Evolutionary conservation across 192 early-diverging fungal species (phyloP), one percentile per base, ranked within the genome.

Genomic region (Backusella circina): DNA sequence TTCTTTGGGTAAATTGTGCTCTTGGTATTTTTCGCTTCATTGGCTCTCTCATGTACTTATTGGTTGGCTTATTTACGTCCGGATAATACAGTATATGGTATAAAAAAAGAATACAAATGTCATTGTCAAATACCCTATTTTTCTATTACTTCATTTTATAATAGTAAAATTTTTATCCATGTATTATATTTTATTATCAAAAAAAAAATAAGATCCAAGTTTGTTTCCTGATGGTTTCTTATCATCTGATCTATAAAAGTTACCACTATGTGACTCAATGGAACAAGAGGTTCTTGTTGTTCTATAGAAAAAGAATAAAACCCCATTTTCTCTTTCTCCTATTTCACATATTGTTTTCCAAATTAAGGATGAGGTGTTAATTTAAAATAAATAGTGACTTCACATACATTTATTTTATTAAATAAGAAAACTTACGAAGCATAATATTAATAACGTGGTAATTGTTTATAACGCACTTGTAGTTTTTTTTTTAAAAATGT

Each of bases 1-100:
- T 96, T 47, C 90, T 98, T 51, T 98, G 93, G 90, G 90, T 92
- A 1, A 93, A 95, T 28, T 88, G 90, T 1, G 91, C 83, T 5
- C 82, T 97, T 54, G 85, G 93, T 5, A 78, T 81, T 0, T 88
- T 96, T 77, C 84, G 94, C 26, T 94, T 95, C 78, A 68, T 92
- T 61, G 94, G 94, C 21, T 89, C 87, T 51, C 67, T 87, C 32
- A 81, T 86, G 54, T 97, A 94, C 73, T 83, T 94, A 21, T 70
- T 96, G 23, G 72, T 87, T 57, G 64, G 82, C 10, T 32, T 86
- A 33, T 85, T 83, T 81, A 77, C 85, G 66, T 73, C 71, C 5
- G 51, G 32, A 5, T 73, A 73, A 47, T 37, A 44, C 21, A 26
- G 18, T 1, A 5, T n/a, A 18, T 7, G 4, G 18, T 47, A 47